A percentile compares a stretch with the other conserved stretches of the same genome.
Evolutionary conservation across 1,284 basidiomycete genomes (phyloP).

Genomic region (Rhodotorula sp.): DNA sequence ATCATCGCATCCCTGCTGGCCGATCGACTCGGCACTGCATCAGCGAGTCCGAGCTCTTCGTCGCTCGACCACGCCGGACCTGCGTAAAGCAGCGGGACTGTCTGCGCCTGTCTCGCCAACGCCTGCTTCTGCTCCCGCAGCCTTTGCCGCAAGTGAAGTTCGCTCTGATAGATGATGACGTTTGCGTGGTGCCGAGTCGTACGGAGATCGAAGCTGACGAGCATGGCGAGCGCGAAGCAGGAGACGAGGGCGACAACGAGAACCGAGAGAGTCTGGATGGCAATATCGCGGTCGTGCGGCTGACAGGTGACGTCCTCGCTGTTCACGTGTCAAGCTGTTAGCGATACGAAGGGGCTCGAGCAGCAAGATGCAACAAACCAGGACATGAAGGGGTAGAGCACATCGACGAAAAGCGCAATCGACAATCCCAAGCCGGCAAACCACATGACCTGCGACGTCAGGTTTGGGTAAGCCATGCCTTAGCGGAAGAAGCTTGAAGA

Average conservation of each 20-base stretch:
- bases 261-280: not conserved
- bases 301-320: not conserved
- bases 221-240: slow-evolving; percentile 1
- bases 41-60: not conserved
- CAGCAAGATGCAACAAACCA: not conserved
- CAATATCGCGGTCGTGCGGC: not conserved
- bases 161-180: not conserved
- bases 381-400: not conserved
- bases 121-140: not conserved
- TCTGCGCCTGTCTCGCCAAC: not conserved
- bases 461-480: no score
- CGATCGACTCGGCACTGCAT: no score
- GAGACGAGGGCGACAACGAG: slow-evolving; percentile 3
- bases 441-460: not conserved
- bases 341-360: not conserved
- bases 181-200: not conserved
- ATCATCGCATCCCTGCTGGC: not conserved
- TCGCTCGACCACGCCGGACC: not conserved
- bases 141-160: not conserved
- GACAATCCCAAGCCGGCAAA: not conserved
- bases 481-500: no score
- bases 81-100: not conserved
- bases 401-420: not conserved
- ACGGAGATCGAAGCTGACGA: slow-evolving; percentile 7
- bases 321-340: no score